Evolutionary conservation across 1,284 basidiomycete genomes (phyloP).

Genomic region (Ustilago loliicola): DNA sequence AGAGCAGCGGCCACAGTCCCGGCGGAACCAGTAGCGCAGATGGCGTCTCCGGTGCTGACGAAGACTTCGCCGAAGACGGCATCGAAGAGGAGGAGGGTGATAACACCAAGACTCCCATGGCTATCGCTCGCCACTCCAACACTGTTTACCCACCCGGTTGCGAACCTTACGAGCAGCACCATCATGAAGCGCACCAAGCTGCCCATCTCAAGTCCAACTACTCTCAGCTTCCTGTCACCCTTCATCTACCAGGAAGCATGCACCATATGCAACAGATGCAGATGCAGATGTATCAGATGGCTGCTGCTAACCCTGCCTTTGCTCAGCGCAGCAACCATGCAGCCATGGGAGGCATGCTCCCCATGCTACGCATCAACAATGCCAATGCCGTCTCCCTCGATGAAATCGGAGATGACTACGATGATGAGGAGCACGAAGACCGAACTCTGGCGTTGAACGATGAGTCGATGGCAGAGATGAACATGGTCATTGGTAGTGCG

Average conservation of each 20-base stretch:
- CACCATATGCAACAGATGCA: slow-evolving; percentile 44
- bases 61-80: slow-evolving; percentile 29
- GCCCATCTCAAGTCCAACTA: slow-evolving; percentile 7
- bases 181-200: slow-evolving; percentile 33
- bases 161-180: slow-evolving; percentile 42
- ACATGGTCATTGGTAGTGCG: slow-evolving; percentile 61
- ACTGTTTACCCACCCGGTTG: slow-evolving; percentile 31
- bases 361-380: slow-evolving; percentile 47
- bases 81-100: slow-evolving; percentile 23
- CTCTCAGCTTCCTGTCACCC: slow-evolving; percentile 30
- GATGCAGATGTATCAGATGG: slow-evolving; percentile 43
- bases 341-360: slow-evolving; percentile 17
- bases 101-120: slow-evolving; percentile 34
- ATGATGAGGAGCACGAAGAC: slow-evolving; percentile 44
- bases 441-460: slow-evolving; percentile 59
- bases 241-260: slow-evolving; percentile 36
- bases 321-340: slow-evolving; percentile 2
- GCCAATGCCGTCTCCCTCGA: slow-evolving; percentile 56
- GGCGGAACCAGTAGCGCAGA: slow-evolving; percentile 34
- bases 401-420: slow-evolving; percentile 57
- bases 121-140: slow-evolving; percentile 3
- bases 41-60: slow-evolving; percentile 24
- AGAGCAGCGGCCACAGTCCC: slow-evolving; percentile 21
- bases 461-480: slow-evolving; percentile 64
- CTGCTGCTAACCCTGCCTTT: slow-evolving; percentile 20